Evolutionary conservation across 495 filamentous ascomycete species (phyloP).

Genomic region (Pyrenula massariospora): DNA sequence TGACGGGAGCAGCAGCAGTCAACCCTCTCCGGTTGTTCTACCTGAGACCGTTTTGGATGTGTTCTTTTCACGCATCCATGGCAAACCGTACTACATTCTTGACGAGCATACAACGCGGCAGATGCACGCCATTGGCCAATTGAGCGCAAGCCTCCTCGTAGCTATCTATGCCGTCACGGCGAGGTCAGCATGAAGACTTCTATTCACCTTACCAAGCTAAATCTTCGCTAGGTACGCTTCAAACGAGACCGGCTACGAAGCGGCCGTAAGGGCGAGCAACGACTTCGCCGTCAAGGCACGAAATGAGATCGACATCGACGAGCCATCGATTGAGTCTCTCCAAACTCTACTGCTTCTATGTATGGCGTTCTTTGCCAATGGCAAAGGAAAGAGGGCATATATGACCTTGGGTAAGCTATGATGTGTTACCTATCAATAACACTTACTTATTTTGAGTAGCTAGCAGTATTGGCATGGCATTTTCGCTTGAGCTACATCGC

Average conservation of each 20-base stretch:
- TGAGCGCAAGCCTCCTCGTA: slow-evolving; percentile 50
- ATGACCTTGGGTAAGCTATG: slow-evolving; percentile 61
- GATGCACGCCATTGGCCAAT: slow-evolving; percentile 49
- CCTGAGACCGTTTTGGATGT: slow-evolving; percentile 56
- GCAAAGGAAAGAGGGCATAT: slow-evolving; percentile 74
- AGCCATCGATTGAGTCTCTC: slow-evolving; percentile 63
- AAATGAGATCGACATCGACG: slow-evolving; percentile 60
- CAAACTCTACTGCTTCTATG: slow-evolving; percentile 68
- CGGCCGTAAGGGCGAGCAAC: slow-evolving; percentile 44
- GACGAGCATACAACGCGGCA: slow-evolving; percentile 63
- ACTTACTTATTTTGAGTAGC: slow-evolving; percentile 28
- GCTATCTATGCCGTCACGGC: slow-evolving; percentile 64
- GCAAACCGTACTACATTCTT: slow-evolving; percentile 66
- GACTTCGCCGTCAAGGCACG: slow-evolving; percentile 58
- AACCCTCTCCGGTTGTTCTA: slow-evolving; percentile 23
- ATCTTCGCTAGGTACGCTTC: slow-evolving; percentile 46
- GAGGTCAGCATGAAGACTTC: slow-evolving; percentile 33
- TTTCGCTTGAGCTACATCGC: slow-evolving; percentile 65
- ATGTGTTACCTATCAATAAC: not conserved
- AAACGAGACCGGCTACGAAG: slow-evolving; percentile 47
- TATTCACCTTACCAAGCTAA: slow-evolving; percentile 4
- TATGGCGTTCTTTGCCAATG: slow-evolving; percentile 60
- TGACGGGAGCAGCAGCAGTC: slow-evolving; percentile 10
- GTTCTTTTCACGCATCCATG: slow-evolving; percentile 66
- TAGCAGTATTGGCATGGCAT: slow-evolving; percentile 67